Evolutionary conservation across 805 yeast genomes (phyloP).

Genomic region (Candida gorgasii): DNA sequence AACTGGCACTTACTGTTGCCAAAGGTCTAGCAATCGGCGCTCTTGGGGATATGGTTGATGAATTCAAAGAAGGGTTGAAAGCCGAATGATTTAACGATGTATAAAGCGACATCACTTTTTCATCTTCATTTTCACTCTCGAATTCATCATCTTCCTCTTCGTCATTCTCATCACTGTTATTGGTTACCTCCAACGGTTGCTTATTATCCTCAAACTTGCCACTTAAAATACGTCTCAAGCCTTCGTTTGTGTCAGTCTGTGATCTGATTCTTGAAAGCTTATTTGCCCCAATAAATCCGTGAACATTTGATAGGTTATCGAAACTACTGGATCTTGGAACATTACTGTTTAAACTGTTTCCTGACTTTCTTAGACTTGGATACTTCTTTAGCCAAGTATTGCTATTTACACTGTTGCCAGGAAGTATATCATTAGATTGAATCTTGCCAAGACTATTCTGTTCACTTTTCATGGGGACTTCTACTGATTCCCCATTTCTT

Average conservation of each 20-base stretch:
- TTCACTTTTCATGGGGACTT: slow-evolving; percentile 47
- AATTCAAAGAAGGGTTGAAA: slow-evolving; percentile 23
- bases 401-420: slow-evolving; percentile 1
- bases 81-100: slow-evolving; percentile 48
- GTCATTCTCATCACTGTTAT: slow-evolving; percentile 10
- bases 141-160: slow-evolving; percentile 17
- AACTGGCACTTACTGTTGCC: slow-evolving; percentile 19
- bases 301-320: slow-evolving; percentile 14
- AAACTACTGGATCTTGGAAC: slow-evolving; percentile 14
- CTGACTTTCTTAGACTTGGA: slow-evolving; percentile 21
- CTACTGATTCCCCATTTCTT: slow-evolving; percentile 74
- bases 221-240: slow-evolving; percentile 11
- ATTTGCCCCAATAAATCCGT: slow-evolving; percentile 14
- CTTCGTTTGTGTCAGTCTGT: slow-evolving; percentile 11
- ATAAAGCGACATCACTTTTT: slow-evolving; percentile 66
- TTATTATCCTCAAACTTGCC: slow-evolving; percentile 10
- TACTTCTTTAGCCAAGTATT: slow-evolving; percentile 30
- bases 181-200: slow-evolving; percentile 2
- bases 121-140: slow-evolving; percentile 57
- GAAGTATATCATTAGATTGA: slow-evolving; percentile 8
- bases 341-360: slow-evolving; percentile 7
- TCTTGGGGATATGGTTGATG: slow-evolving; percentile 21
- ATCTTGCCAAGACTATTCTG: slow-evolving; percentile 1
- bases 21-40: slow-evolving; percentile 18
- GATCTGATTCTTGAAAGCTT: slow-evolving; percentile 14